Evolutionary conservation across 2,329 filamentous ascomycete species (phyloP), one percentile per base, ranked within the genome.

Genomic region (Scedosporium apiospermum): DNA sequence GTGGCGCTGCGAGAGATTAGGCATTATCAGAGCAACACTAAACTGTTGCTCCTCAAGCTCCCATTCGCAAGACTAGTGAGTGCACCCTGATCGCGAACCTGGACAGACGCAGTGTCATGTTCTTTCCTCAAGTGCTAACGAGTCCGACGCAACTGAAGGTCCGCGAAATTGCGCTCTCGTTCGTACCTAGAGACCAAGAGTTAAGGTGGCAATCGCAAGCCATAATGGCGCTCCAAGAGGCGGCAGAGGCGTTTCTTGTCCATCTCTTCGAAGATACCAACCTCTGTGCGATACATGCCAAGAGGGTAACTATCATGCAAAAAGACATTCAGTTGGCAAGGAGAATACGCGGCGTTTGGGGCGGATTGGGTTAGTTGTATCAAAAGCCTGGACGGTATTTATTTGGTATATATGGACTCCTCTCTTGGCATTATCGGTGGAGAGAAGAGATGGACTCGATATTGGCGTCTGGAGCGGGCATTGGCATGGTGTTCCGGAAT

Each of bases 221-320:
- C 60, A 95, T 98, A 70, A 86, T 90, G 71, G 93, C 93, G 12
- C 82, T 98, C 2, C 93, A 98, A 77, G 93, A 98, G 80, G 91
- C 93, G 14, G 86, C 93, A n/a, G 93, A 98, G 78, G 93, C 93
- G 4, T 98, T 96, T 76, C 82, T 98, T 68, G 90, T 98, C 64
- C 93, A 96, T 72, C 80, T 98, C n/a, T 97, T 98, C 72, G 93
- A 97, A 74, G 91, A 96, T 76, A 91, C 91, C 67, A 97, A 98
- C 78, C 83, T 98, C 51, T 97, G 93, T 78, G 95, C 93, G 66
- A 93, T 98, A 69, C 93, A 98, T 77, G 95, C 93, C 65, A 97
- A 96, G 80, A 84, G 93, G 73, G 92, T 98, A 61, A 98, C 93
- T 46, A 96, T 97, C 69, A 93, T 96, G 90, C 92, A 95, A 76